Base-by-base conservation (phyloP, 352 stramenopile species). In the Globisporangium apiculatum region DNA sequence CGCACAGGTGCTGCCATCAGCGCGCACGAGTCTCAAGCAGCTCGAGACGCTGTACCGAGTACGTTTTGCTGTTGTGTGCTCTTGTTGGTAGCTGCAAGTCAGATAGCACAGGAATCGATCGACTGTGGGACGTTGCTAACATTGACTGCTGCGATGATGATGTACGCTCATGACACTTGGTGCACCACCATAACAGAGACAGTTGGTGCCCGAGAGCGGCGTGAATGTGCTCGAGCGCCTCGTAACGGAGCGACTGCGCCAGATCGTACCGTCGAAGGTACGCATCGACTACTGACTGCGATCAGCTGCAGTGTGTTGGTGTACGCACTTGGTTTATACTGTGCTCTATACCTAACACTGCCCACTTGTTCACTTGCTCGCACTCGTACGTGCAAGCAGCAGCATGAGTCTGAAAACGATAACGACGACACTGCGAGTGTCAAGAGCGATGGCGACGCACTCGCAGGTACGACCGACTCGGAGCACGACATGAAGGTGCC, bases 31-130 rank as follows among this genome's bases (percentile, higher is more conserved):
- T 45, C 53, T 89, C 36, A 91, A 89, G 67, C 76, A 77, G 38
- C 70, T 91, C 0, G 82, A 91, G 53, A 61, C 66, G 38, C 72
- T 79, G 55, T 91, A 91, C 59, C 75, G 80, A 75, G 64, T 86
- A 75, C n/a, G 46, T 52, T 57, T 3, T 40, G 31, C 7, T 48
- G 0, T 10, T 24, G n/a, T 51, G 10, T 7, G 24, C 10, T 40
- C 18, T 15, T 5, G 17, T 12, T 4, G n/a, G 18, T 24, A 24
- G 18, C 18, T 24, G 18, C 18, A 24, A 24, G 18, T 24, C 18
- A 24, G 18, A 24, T 24, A 2, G 18, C 18, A 24, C 18, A 24
- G 18, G 18, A 12, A n/a, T 37, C 31, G 15, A 3, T 43, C 5
- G 41, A 11, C 18, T 24, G 18, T 24, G 18, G 18, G 18, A 24